These are phyloP conservation scores for Eucalyptus lansdowneana DNA, from an alignment of 345 rosid genomes.

Conservation along the genomic window DNA sequence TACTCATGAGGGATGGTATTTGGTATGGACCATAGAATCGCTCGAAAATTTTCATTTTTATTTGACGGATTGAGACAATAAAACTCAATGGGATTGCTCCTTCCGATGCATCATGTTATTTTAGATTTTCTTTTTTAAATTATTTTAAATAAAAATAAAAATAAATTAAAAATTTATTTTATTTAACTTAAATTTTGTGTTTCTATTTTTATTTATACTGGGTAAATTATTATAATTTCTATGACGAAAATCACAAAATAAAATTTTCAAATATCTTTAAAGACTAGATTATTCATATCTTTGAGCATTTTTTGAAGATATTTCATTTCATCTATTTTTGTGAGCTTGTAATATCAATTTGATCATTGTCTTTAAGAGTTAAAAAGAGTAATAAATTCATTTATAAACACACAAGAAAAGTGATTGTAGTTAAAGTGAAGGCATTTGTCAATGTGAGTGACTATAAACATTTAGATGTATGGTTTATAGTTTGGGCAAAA, in stretches of 20 bases:
- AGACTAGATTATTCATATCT: rapidly evolving
- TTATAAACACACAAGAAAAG: background rate
- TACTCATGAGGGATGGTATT: rapidly evolving
- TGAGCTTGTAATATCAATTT: background rate
- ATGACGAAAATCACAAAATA: background rate
- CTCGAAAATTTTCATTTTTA: rapidly evolving
- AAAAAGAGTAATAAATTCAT: background rate
- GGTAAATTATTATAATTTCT: too few species aligned
- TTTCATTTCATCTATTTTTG: too few species aligned
- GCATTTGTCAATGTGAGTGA: background rate
- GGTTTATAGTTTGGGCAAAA: background rate
- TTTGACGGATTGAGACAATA: rapidly evolving
- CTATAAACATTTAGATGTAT: background rate
- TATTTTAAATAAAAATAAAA: too few species aligned
- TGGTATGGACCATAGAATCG: rapidly evolving
- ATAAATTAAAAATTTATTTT: too few species aligned
- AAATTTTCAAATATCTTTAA: background rate
- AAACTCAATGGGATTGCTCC: rapidly evolving
- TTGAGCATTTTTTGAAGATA: too few species aligned
- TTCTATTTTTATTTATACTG: background rate
- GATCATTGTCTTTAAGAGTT: background rate
- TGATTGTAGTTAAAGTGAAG: background rate
- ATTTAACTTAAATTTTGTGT: too few species aligned
- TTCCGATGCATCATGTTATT: background rate
- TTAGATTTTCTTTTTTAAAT: background rate